Evolutionary conservation across 305 asterid genomes (phyloP), one percentile per base, ranked within the genome.

Genomic region (Fraxinus platypoda): DNA sequence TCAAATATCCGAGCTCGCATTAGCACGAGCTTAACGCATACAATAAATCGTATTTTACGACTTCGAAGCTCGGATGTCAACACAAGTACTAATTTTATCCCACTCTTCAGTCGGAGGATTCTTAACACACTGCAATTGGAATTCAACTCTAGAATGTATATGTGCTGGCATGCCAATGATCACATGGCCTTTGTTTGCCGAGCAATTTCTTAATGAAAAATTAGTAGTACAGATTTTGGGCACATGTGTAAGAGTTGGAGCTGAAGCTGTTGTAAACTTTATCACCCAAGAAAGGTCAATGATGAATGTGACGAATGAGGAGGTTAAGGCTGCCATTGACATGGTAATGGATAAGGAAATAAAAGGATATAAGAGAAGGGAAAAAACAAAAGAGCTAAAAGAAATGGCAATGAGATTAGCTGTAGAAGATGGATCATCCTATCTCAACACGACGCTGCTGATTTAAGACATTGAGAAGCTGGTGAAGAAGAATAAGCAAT

Each of bases 181-280:
- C 11, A 88, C 92, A 1, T 90, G 91, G 91, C 94, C 94, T 0
- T 6, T 91, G 28, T 90, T 87, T 11, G 92, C 86, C 0, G 94
- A 89, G 78, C 92, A 89, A 30, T 92, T 92, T 52, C 37, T 75
- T 70, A 90, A 91, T 17, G 92, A 92, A 86, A 88, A 81, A 30
- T 23, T 89, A 1, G 26, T 89, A 43, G 81, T 74, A 84, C 77
- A 87, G 17, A 75, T 89, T 21, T 52, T 91, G 81, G 82, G 75
- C 57, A 75, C 73, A 0, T 89, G 95, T 38, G 87, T 89, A 3
- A 85, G 84, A 15, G 81, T 77, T 21, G 93, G 93, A 6, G 86
- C 83, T 21, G 76, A 84, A 82, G 41, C 79, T 52, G 80, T 85
- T 0, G 81, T 85, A 1, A 38, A 83, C 78, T 78, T 84, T 70